Base-by-base conservation (phyloP, 1,284 basidiomycete species). In the Ganoderma lucidum region DNA sequence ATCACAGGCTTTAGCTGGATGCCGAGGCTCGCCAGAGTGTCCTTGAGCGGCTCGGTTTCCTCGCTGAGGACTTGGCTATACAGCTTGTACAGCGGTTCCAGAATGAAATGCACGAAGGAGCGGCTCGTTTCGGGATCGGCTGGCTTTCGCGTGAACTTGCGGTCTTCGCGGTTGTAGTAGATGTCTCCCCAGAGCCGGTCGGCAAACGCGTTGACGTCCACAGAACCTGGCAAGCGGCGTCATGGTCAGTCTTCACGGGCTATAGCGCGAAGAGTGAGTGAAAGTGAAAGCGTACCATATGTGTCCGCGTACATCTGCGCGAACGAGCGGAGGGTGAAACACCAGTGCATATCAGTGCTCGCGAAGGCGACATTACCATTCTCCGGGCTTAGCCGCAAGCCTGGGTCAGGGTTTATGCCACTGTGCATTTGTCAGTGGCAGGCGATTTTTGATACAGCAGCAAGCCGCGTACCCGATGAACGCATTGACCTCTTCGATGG, bases 131-230 rank as follows among this genome's bases (percentile, higher is more conserved):
- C 95, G 0, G 94, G 90, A 74, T 97, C 95, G 1, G 88, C 83
- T 35, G 91, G 89, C 77, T 94, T 96, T 65, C 96, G 90, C 8
- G 91, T 92, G 80, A 99, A 99, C 80, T 96, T 98, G 73, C 96
- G 91, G 17, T 85, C 87, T 64, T 94, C 91, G 45, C 85, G 78
- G 80, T 96, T 90, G 83, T 95, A 99, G 84, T 96, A 99, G 78
- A 99, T 96, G 82, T 99, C 97, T 35, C 98, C 98, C 98, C 98
- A 99, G 14, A 99, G 88, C 51, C 98, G 90, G 75, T 90, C 88
- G 19, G 97, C 95, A 74, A 94, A 94, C 1, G 87, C 84, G 44
- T 82, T 75, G 17, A 93, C 87, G 74, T 94, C 90, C 39, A 94
- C 78, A 32, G 86, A 83, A 45, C 89, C 89, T 90, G 51, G 8